Base-by-base conservation (phyloP, 2,329 filamentous ascomycete species). In the Tolypocladium ovalisporum region DNA sequence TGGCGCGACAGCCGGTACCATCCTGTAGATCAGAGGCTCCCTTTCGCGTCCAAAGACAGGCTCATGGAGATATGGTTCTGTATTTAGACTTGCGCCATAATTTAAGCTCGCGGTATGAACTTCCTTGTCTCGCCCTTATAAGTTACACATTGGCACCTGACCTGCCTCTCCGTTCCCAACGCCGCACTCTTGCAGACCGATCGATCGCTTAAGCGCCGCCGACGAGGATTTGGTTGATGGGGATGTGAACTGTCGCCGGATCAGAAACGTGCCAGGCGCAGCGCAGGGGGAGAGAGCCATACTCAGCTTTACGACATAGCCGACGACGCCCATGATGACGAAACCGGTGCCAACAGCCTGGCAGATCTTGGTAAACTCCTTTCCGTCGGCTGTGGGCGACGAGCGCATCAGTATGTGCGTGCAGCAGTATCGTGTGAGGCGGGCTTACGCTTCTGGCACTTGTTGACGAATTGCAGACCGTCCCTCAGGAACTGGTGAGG, bases 301-400 rank as follows among this genome's bases (percentile, higher is more conserved):
- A 85, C 82, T 85, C 67, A 88, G 78, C 79, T 88, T 87, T 68
- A 88, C 83, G 61, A 88, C 72, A 73, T 87, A 88, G 61, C 85
- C 85, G 58, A 87, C 85, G 53, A 83, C 82, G 61, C 84, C 84
- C 84, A 87, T 87, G 71, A 87, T 80, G 61, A 88, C 71, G 74
- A 88, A 88, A 59, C 85, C 85, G 61, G 86, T 79, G 58, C 84
- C 85, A 61, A 88, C 85, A 60, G 85, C 85, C 73, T 79, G 76
- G 68, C 73, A 76, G 57, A 77, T 70, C 62, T 73, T 72, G 56
- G 75, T 65, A 61, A 76, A 77, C 64, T 77, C 75, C 61, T 72
- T 70, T 62, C 71, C 67, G 56, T 77, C 74, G 57, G 73, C 73
- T 75, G 55, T 40, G 42, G 29, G 53, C 32, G 49, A 37, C 44